A percentile compares a stretch with the other conserved stretches of the same genome.
These are phyloP conservation scores for Calonectria ilicicola DNA, from an alignment of 2,329 filamentous ascomycete species.

Conservation along the genomic window DNA sequence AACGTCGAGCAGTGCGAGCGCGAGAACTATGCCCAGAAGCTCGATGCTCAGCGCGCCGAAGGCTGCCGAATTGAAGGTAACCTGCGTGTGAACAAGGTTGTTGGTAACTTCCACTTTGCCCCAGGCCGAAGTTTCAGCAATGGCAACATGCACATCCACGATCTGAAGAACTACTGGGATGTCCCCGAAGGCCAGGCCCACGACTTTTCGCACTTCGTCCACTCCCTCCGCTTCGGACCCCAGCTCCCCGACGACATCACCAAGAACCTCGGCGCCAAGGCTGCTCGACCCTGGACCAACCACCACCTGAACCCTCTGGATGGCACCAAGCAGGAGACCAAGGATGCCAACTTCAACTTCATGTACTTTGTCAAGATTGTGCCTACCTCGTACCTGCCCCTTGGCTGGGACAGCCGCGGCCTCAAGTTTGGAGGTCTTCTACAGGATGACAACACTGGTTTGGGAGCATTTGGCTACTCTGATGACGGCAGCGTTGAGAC, in stretches of 20 bases:
- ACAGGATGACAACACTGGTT: conserved; percentile 72
- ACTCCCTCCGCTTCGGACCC: conserved; percentile 92
- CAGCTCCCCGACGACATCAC: conserved; percentile 81
- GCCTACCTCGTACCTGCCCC: conserved; percentile 91
- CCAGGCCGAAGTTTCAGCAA: conserved; percentile 96
- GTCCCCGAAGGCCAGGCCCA: conserved; percentile 76
- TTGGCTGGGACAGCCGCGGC: conserved; percentile 82
- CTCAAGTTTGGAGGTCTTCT: conserved; percentile 44
- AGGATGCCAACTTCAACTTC: conserved; percentile 90
- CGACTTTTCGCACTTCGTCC: conserved; percentile 90
- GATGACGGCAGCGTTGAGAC: conserved; percentile 89
- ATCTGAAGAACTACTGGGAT: conserved; percentile 95
- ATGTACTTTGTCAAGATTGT: conserved; percentile 99
- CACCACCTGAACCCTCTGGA: conserved; percentile 95
- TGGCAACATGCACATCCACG: conserved; percentile 97
- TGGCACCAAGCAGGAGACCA: conserved; percentile 78
- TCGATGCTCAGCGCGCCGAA: conserved; percentile 89
- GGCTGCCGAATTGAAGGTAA: conserved; percentile 94
- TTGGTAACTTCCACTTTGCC: conserved; percentile 98
- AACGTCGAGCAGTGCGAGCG: conserved; percentile 94
- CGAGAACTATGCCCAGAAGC: conserved; percentile 91
- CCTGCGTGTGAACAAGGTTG: conserved; percentile 96
- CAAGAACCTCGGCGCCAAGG: conserved; percentile 65
- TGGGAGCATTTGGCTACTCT: conserved; percentile 65
- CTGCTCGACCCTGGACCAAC: conserved; percentile 77